Evolutionary conservation across 768 basidiomycete genomes (phyloP), one percentile per base, ranked within the genome.

Genomic region (Russula sp.): DNA sequence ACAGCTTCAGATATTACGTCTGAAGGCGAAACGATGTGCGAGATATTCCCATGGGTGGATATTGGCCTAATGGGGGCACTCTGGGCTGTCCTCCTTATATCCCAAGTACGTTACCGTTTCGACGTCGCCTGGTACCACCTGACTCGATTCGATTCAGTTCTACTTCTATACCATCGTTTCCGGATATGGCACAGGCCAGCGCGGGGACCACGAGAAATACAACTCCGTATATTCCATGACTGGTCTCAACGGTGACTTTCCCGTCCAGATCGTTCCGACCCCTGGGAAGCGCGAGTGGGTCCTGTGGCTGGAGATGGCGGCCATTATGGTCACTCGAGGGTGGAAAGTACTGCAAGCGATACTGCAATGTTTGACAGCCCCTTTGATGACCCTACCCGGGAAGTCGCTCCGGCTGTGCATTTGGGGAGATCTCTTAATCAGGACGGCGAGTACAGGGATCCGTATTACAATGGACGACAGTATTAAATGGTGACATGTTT

Each of bases 1-100:
- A 71, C 78, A 20, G 73, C 71, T 5, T 74, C 76, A 14, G 71
- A 69, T 63, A 68, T 75, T 56, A 73, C 75, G 16, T 70, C 74
- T 42, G 83, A 92, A 73, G 90, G 86, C 7, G 74, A 86, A 40
- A 85, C 83, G 6, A 80, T 98, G 26, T 99, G 97, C 76, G 79
- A 87, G 53, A 88, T 97, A 60, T 96, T 98, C 72, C 81, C 93
- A 5, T 97, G 94, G 92, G 90, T 92, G 11, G 90, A 91, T 70
- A 79, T 97, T 16, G 95, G 95, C 42, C 77, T 98, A 61, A 95
- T 98, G 93, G 89, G n/a, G 22, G 92, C 84, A 9, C 78, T 97
- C 7, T 98, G 94, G 91, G 75, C 90, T 11, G 71, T 97, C 18
- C 78, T 97, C 30, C 83, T 82, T n/a, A 78, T 88, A 65, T 77